These are phyloP conservation scores for Spiraea crenata DNA, from an alignment of 331 rosid genomes.

Conservation along the genomic window DNA sequence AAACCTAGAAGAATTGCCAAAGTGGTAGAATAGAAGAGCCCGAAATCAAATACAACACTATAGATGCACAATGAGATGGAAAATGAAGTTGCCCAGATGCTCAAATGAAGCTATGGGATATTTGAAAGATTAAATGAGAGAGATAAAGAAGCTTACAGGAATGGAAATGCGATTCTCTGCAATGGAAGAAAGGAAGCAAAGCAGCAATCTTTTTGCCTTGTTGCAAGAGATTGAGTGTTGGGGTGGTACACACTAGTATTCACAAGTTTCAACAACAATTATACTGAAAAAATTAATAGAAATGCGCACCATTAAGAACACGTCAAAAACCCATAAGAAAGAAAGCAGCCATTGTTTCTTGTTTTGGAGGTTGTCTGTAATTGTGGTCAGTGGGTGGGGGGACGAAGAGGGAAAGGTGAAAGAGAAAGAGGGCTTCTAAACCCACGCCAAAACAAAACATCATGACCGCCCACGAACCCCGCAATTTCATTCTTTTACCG, in stretches of 20 bases:
- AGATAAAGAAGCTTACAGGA: constrained; percentile 29
- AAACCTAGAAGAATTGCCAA: not conserved
- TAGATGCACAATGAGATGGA: constrained; percentile 10
- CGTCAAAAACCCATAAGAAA: not conserved
- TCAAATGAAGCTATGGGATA: constrained; percentile 4
- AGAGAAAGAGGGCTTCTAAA: too few relatives aligned
- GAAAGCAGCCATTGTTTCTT: not conserved
- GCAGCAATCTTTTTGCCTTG: constrained; percentile 29
- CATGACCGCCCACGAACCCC: too few relatives aligned
- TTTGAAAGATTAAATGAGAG: not conserved
- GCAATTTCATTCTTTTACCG: too few relatives aligned
- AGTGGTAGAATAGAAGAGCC: not conserved
- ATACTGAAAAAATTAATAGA: not conserved
- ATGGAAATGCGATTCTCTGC: constrained; percentile 41
- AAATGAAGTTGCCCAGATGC: not conserved
- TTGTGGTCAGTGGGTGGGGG: not conserved
- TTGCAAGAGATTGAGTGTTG: constrained; percentile 56
- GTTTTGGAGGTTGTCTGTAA: not conserved
- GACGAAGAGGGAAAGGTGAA: not conserved
- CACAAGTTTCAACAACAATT: not conserved
- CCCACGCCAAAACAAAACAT: too few relatives aligned
- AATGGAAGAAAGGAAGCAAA: constrained; percentile 40
- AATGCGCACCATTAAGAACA: not conserved
- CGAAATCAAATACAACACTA: not conserved
- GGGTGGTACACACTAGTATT: not conserved